These are phyloP conservation scores for Sporothrix dimorphospora DNA, from an alignment of 2,329 filamentous ascomycete genomes.

Conservation along the genomic window DNA sequence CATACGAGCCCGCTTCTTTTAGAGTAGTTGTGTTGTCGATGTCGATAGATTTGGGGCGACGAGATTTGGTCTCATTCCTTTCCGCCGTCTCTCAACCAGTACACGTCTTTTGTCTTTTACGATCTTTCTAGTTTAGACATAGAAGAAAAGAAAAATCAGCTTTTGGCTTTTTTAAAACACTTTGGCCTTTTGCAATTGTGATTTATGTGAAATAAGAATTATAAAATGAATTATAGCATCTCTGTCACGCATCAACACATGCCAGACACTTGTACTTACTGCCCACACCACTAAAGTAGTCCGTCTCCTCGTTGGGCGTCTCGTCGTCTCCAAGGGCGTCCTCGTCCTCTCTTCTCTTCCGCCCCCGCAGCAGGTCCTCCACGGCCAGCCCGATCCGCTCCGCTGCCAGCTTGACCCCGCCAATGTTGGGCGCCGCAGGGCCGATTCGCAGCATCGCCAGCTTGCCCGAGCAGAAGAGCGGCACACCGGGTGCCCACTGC, in stretches of 20 bases:
- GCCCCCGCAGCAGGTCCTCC: constrained; percentile 2
- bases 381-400: constrained; percentile 33
- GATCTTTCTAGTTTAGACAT: constrained; percentile 17
- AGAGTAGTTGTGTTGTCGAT: constrained; percentile 7
- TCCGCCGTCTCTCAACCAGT: background rate
- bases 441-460: constrained; percentile 33
- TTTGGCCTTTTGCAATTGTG: background rate
- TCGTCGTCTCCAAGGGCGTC: constrained; percentile 15
- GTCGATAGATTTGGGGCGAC: constrained; percentile 13
- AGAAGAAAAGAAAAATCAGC: constrained; percentile 10
- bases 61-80: background rate
- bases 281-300: constrained; percentile 29
- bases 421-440: constrained; percentile 32
- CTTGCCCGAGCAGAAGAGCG: constrained; percentile 42
- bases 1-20: constrained; percentile 8
- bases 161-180: background rate
- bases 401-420: constrained; percentile 32
- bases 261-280: constrained; percentile 32
- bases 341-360: background rate
- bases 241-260: background rate
- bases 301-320: background rate
- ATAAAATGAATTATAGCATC: background rate
- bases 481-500: constrained; percentile 74
- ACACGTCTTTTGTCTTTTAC: constrained; percentile 1
- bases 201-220: background rate